phyloP scores from a whole-genome alignment of 2,329 filamentous ascomycete genomes.

The Colletotrichum tofieldiae region DNA sequence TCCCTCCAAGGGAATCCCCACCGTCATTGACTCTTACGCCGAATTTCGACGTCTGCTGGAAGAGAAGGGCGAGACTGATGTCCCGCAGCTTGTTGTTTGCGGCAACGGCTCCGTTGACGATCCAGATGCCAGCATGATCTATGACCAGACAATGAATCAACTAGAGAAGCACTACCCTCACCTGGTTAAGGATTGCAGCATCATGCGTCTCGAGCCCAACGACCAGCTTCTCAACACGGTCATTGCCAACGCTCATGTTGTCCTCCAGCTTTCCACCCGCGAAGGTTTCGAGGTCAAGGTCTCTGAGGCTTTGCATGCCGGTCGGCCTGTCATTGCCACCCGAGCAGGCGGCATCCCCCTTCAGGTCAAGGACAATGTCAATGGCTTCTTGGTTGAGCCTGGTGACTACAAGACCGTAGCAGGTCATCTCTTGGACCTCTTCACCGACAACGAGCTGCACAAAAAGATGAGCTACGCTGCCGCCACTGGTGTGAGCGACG shows the following conservation, averaged over 20 bases:
- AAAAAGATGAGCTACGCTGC: slow-evolving; percentile 77
- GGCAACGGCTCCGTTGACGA: slow-evolving; percentile 88
- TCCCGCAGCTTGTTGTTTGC: slow-evolving; percentile 82
- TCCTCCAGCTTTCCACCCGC: slow-evolving; percentile 84
- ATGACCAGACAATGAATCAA: slow-evolving; percentile 79
- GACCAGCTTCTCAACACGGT: slow-evolving; percentile 87
- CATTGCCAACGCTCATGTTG: slow-evolving; percentile 80
- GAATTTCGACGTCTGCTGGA: slow-evolving; percentile 77
- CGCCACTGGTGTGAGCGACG: slow-evolving; percentile 79
- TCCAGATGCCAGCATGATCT: slow-evolving; percentile 81
- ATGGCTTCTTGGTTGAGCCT: slow-evolving; percentile 81
- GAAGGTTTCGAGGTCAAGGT: slow-evolving; percentile 93
- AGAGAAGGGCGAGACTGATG: slow-evolving; percentile 64
- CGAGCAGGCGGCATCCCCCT: slow-evolving; percentile 85
- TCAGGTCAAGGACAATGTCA: slow-evolving; percentile 80
- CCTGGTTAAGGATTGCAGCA: slow-evolving; percentile 76
- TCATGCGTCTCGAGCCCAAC: slow-evolving; percentile 83
- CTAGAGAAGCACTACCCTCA: slow-evolving; percentile 76
- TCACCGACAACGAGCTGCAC: slow-evolving; percentile 76
- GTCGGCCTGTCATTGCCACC: slow-evolving; percentile 83
- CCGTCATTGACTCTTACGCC: slow-evolving; percentile 82
- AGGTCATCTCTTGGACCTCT: slow-evolving; percentile 75
- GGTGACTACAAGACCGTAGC: slow-evolving; percentile 81
- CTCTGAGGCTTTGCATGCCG: slow-evolving; percentile 85
- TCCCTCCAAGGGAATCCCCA: slow-evolving; percentile 85